Conservation (phyloP, 306 rosid species). For the Fragaria nilgerrensis region DNA sequence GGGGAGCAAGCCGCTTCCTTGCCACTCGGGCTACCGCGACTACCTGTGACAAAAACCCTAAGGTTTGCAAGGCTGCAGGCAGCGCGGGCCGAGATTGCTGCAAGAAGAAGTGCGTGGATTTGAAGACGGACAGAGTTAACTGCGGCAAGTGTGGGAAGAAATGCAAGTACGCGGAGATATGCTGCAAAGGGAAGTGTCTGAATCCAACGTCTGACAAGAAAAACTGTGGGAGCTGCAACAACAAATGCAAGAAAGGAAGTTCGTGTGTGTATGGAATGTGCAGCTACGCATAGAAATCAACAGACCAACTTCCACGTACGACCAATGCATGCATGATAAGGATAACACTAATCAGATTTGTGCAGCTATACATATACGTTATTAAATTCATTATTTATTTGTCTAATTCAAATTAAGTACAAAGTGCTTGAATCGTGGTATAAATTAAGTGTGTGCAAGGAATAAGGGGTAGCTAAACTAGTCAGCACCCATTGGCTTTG, state of each 20-base stretch:
- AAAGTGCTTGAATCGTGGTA: background rate
- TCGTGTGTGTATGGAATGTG: slow-evolving; percentile 55
- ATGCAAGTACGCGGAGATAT: slow-evolving; percentile 44
- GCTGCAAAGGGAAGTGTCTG: slow-evolving; percentile 57
- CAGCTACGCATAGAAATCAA: slow-evolving; percentile 47
- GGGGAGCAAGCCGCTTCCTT: slow-evolving; percentile 39
- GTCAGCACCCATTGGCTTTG: background rate
- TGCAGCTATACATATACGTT: background rate
- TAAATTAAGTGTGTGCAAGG: background rate
- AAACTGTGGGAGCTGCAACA: slow-evolving; percentile 60
- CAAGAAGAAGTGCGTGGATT: slow-evolving; percentile 46
- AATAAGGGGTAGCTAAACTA: background rate
- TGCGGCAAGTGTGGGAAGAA: slow-evolving; percentile 67
- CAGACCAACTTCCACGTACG: background rate
- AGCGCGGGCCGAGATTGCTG: slow-evolving; percentile 52
- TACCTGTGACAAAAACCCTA: slow-evolving; percentile 51
- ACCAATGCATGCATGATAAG: background rate
- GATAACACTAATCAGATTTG: background rate
- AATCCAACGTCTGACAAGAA: slow-evolving; percentile 36
- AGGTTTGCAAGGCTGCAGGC: slow-evolving; percentile 36
- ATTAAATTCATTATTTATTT: background rate
- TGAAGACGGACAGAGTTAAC: slow-evolving; percentile 31
- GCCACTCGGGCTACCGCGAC: background rate
- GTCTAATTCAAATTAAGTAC: slow-evolving; percentile 1
- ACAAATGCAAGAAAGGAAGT: slow-evolving; percentile 38